Evolutionary conservation across 805 yeast species (phyloP).

Genomic region (Citeromyces nyonsensis): DNA sequence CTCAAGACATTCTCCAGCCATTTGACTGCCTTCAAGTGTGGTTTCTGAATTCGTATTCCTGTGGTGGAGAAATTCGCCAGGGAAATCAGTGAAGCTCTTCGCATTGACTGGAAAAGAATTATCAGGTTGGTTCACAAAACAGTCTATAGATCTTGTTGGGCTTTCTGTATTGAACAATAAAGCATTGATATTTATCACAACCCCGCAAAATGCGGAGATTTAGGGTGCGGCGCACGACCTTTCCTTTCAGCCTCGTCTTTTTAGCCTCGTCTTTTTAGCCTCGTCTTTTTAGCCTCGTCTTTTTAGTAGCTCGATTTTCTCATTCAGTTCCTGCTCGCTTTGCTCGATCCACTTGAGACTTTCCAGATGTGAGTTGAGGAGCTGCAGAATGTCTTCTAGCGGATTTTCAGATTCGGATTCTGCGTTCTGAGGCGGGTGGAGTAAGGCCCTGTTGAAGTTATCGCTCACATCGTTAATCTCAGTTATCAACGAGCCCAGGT

Average conservation of each 20-base stretch:
- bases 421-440: conserved; percentile 12
- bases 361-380: conserved; percentile 79
- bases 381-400: conserved; percentile 56
- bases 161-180: too few species aligned
- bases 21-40: too few species aligned
- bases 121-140: too few species aligned
- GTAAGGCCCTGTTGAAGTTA: conserved; percentile 51
- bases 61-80: too few species aligned
- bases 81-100: too few species aligned
- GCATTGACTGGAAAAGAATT: too few species aligned
- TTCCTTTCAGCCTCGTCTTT: too few species aligned
- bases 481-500: conserved; percentile 56
- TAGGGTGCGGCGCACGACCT: background rate
- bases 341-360: conserved; percentile 79
- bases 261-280: too few species aligned
- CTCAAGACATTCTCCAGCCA: too few species aligned
- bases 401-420: conserved; percentile 20
- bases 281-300: conserved; percentile 2
- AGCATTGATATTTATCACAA: background rate
- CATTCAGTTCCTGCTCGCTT: conserved; percentile 52
- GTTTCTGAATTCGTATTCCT: too few species aligned
- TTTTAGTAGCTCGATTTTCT: conserved; percentile 34
- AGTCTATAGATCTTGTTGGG: too few species aligned
- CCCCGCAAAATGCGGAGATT: background rate
- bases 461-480: conserved; percentile 79